A percentile compares a stretch with the other conserved stretches of the same genome.
Evolutionary conservation across 805 yeast species (phyloP).

Genomic region (Candida silvicultrix): DNA sequence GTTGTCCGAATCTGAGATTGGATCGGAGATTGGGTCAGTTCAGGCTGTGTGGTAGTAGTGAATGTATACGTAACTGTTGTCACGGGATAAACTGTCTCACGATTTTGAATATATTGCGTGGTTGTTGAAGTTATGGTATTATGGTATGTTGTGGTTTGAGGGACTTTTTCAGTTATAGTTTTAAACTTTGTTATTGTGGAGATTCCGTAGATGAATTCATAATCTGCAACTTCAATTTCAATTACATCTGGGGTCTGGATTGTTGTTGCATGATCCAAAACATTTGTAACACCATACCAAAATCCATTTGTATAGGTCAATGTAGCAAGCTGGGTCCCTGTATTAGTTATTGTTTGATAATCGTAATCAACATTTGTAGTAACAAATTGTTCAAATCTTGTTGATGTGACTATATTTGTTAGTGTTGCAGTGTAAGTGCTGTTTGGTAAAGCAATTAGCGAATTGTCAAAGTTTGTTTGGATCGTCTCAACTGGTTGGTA

Average conservation of each 20-base stretch:
- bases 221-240: conserved; percentile 1
- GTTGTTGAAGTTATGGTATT: conserved; percentile 7
- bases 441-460: conserved; percentile 4
- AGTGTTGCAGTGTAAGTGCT: conserved; percentile 9
- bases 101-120: conserved; percentile 11
- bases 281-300: conserved; percentile 12
- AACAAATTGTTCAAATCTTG: neutral
- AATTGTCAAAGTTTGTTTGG: conserved; percentile 4
- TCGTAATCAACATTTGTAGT: conserved; percentile 2
- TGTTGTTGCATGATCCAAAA: conserved; percentile 2
- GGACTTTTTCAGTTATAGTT: conserved; percentile 11
- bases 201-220: conserved; percentile 11
- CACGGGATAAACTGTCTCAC: conserved; percentile 8
- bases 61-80: conserved; percentile 12
- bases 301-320: conserved; percentile 11
- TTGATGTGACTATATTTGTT: conserved; percentile 1
- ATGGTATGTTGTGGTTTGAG: conserved; percentile 10
- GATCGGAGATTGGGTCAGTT: neutral
- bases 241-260: conserved; percentile 4
- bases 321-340: conserved; percentile 9
- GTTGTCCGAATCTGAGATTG: neutral
- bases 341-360: conserved; percentile 1
- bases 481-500: conserved; percentile 1
- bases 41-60: neutral
- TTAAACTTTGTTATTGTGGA: conserved; percentile 5